These are phyloP conservation scores for Myriangium duriaei DNA, from an alignment of 2,329 filamentous ascomycete genomes.

Conservation along the genomic window DNA sequence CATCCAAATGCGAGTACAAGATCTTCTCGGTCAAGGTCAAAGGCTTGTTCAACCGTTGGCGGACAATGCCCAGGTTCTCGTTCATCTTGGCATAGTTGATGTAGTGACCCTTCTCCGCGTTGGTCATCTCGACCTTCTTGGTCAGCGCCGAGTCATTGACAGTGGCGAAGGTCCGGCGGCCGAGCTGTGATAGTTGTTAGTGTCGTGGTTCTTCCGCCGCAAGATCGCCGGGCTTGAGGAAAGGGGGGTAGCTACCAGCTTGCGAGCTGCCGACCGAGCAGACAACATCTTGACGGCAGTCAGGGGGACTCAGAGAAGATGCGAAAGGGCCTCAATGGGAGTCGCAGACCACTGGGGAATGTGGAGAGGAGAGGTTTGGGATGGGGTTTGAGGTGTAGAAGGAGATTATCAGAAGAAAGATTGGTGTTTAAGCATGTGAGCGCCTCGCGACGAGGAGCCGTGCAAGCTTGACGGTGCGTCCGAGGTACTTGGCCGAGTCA, in stretches of 20 bases:
- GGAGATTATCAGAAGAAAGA: conserved; percentile 4
- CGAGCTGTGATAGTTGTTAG: too few species aligned
- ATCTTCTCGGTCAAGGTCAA: conserved; percentile 97
- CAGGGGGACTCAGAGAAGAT: conserved; percentile 9
- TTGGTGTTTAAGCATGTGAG: conserved; percentile 5
- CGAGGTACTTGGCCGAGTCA: not conserved
- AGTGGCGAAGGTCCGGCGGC: conserved; percentile 61
- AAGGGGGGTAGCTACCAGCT: conserved; percentile 23
- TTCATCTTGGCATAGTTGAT: conserved; percentile 99
- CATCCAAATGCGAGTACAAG: conserved; percentile 73
- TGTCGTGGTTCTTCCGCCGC: too few species aligned
- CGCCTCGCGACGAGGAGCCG: not conserved
- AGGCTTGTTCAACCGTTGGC: conserved; percentile 77
- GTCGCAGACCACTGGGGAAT: conserved; percentile 3
- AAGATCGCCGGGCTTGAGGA: too few species aligned
- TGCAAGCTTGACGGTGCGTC: too few species aligned
- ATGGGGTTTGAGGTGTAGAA: conserved; percentile 10
- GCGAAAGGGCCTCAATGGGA: conserved; percentile 11
- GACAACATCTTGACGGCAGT: conserved; percentile 23
- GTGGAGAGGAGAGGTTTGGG: conserved; percentile 10
- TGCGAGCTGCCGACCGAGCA: conserved; percentile 26
- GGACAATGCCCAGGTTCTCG: conserved; percentile 88
- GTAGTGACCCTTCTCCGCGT: conserved; percentile 89
- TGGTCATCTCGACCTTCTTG: conserved; percentile 96
- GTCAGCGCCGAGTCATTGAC: conserved; percentile 76